Evolutionary conservation across 2,329 filamentous ascomycete genomes (phyloP).

Genomic region (Cercospora nicotianae): DNA sequence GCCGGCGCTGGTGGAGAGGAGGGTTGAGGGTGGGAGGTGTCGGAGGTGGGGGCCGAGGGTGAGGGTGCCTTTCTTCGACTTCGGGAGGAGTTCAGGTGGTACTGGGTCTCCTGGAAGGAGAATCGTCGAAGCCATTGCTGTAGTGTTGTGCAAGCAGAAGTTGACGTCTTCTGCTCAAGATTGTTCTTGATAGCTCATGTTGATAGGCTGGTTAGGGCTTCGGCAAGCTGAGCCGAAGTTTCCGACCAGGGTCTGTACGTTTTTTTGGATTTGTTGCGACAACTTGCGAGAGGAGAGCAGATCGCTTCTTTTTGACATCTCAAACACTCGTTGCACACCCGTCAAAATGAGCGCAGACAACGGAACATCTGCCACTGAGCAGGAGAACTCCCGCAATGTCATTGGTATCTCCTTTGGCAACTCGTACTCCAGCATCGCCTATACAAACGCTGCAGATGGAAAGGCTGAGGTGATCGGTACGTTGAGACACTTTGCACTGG

Average conservation of each 20-base stretch:
- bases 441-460: slow-evolving; percentile 73
- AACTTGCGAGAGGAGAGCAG: not conserved
- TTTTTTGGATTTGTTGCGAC: slow-evolving; percentile 8
- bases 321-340: slow-evolving; percentile 4
- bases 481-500: not conserved
- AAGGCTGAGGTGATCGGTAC: slow-evolving; percentile 83
- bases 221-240: not conserved
- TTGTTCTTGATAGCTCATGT: not conserved
- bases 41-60: slow-evolving; percentile 82
- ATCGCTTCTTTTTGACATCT: slow-evolving; percentile 1
- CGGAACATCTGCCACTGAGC: slow-evolving; percentile 52
- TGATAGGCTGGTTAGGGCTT: slow-evolving; percentile 5
- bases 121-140: slow-evolving; percentile 45
- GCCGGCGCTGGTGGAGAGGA: slow-evolving; percentile 67
- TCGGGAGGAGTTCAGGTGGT: slow-evolving; percentile 65
- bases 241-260: slow-evolving; percentile 4
- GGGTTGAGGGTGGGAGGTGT: slow-evolving; percentile 73
- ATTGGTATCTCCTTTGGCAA: slow-evolving; percentile 99
- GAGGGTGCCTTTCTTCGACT: slow-evolving; percentile 63
- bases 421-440: slow-evolving; percentile 96
- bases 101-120: slow-evolving; percentile 82
- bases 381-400: slow-evolving; percentile 48
- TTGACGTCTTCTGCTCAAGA: not conserved
- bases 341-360: slow-evolving; percentile 54
- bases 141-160: not conserved